phyloP scores from a whole-genome alignment of 106 monocot species.

The Acorus gramineus region DNA sequence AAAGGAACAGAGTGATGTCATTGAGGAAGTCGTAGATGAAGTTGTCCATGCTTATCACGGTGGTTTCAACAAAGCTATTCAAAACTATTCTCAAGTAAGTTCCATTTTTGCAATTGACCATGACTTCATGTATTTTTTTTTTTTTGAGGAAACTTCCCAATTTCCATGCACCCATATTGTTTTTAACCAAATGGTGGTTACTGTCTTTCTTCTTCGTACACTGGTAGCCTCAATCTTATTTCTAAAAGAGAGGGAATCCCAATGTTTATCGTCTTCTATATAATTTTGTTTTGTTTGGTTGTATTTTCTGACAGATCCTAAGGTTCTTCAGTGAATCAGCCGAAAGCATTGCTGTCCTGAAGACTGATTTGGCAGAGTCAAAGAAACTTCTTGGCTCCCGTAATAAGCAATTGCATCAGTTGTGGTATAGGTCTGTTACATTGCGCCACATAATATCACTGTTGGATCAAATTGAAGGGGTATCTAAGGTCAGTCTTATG shows the following conservation, averaged over 20 bases:
- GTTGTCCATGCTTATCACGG: constrained; percentile 99
- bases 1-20: constrained; percentile 89
- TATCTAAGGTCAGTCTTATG: constrained; percentile 56
- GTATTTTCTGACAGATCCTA: constrained; percentile 47
- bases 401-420: constrained; percentile 81
- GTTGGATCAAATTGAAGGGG: constrained; percentile 88
- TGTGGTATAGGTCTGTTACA: constrained; percentile 95
- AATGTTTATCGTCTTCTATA: no score
- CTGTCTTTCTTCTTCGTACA: no score
- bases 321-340: constrained; percentile 95
- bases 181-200: no score
- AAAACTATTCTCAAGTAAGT: constrained; percentile 95
- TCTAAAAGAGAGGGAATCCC: no score
- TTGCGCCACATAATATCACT: constrained; percentile 74
- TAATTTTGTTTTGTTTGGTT: neutral
- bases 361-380: constrained; percentile 77
- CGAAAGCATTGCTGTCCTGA: constrained; percentile 79
- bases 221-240: no score
- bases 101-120: neutral
- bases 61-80: constrained; percentile 99
- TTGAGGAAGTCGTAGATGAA: constrained; percentile 98
- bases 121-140: constrained; percentile 2
- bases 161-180: no score
- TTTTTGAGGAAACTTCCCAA: neutral
- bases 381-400: constrained; percentile 79